phyloP scores from a whole-genome alignment of 768 basidiomycete species.

The Boletus barrowsii region DNA sequence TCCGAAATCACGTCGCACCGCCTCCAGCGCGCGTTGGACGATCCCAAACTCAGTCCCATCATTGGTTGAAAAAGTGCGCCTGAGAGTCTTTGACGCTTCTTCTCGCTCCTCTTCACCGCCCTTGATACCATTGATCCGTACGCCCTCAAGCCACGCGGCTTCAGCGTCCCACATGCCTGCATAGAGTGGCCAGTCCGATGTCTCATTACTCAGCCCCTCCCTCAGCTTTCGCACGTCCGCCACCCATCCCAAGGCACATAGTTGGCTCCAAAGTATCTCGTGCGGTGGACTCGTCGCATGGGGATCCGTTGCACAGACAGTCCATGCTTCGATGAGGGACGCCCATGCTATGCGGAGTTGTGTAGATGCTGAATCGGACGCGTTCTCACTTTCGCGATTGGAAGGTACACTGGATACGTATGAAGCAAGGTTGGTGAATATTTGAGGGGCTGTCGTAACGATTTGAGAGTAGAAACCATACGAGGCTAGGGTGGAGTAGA shows the following conservation, averaged over 20 bases:
- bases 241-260: conserved; percentile 76
- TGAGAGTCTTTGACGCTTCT: conserved; percentile 34
- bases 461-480: conserved; percentile 79
- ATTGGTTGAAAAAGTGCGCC: conserved; percentile 37
- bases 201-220: conserved; percentile 30
- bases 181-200: conserved; percentile 30
- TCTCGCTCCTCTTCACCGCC: conserved; percentile 64
- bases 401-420: conserved; percentile 38
- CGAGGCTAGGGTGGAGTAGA: conserved; percentile 63
- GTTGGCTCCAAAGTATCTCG: conserved; percentile 87
- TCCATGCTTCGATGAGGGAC: conserved; percentile 67
- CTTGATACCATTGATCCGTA: conserved; percentile 63
- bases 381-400: conserved; percentile 15
- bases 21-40: conserved; percentile 35
- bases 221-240: conserved; percentile 48
- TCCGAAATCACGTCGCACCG: conserved; percentile 31
- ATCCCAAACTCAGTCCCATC: conserved; percentile 34
- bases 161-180: conserved; percentile 37
- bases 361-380: background rate
- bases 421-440: conserved; percentile 49
- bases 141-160: conserved; percentile 75
- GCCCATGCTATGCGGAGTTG: conserved; percentile 51
- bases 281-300: conserved; percentile 84
- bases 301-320: conserved; percentile 82
- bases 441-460: conserved; percentile 55